Conservation (phyloP, 1,139 yeast species). For the Yamadazyma atlantica region DNA sequence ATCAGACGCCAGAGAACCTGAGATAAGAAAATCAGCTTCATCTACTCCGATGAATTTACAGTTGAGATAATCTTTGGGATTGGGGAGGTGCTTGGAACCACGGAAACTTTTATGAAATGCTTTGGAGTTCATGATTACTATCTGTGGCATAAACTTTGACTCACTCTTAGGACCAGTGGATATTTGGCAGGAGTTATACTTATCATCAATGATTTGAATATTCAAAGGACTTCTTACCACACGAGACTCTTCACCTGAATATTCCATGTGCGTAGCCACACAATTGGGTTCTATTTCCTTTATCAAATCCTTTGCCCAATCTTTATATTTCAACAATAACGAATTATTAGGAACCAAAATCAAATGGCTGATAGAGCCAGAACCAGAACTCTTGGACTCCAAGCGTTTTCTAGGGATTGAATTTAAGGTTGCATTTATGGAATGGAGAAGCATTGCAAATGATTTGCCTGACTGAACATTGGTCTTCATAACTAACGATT, state of each 20-base stretch:
- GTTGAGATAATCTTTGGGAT: slow-evolving; percentile 3
- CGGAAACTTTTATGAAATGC: slow-evolving; percentile 1
- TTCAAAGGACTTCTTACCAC: slow-evolving; percentile 23
- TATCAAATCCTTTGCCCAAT: slow-evolving; percentile 14
- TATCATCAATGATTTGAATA: slow-evolving; percentile 16
- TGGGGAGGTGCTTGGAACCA: slow-evolving; percentile 14
- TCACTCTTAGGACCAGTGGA: slow-evolving; percentile 2
- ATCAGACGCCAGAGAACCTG: slow-evolving; percentile 3
- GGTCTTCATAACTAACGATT: slow-evolving; percentile 15
- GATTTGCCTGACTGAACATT: slow-evolving; percentile 27
- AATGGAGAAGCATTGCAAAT: slow-evolving; percentile 22
- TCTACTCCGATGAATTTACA: slow-evolving; percentile 18
- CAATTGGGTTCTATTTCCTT: slow-evolving; percentile 22
- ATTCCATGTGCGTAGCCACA: slow-evolving; percentile 22
- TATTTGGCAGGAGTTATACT: slow-evolving; percentile 1
- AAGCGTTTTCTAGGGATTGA: too few relatives aligned
- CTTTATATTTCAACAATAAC: slow-evolving; percentile 21
- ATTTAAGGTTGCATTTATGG: slow-evolving; percentile 20
- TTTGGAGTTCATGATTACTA: slow-evolving; percentile 18
- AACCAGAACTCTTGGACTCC: too few relatives aligned
- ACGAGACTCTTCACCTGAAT: slow-evolving; percentile 1
- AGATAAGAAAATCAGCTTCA: slow-evolving; percentile 18
- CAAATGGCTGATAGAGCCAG: slow-evolving; percentile 10
- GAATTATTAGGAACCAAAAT: slow-evolving; percentile 30
- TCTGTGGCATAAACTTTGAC: slow-evolving; percentile 18